Evolutionary conservation across 306 rosid species (phyloP).

Genomic region (Prinsepia uniflora): DNA sequence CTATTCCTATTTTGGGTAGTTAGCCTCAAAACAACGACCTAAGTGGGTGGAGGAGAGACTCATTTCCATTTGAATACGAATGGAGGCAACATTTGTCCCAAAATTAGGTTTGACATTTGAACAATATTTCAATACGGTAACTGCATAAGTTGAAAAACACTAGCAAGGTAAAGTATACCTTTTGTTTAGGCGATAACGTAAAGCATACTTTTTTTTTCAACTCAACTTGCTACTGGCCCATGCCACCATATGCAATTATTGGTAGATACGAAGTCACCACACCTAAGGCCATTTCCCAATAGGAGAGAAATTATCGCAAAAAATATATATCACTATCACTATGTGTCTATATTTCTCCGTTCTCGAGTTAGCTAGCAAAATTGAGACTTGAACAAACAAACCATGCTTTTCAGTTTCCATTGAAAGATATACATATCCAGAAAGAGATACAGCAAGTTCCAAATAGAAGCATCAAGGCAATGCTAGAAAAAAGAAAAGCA

Average conservation of each 20-base stretch:
- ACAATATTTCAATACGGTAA: not conserved
- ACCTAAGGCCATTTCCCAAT: not conserved
- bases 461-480: conserved; percentile 32
- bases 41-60: not conserved
- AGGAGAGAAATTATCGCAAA: too few relatives aligned
- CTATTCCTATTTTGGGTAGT: not conserved
- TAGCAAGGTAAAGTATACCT: not conserved
- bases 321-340: too few relatives aligned
- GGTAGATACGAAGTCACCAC: not conserved
- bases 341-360: too few relatives aligned
- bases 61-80: not conserved
- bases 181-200: not conserved
- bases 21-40: not conserved
- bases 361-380: not conserved
- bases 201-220: not conserved
- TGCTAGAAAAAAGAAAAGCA: conserved; percentile 25
- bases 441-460: conserved; percentile 30
- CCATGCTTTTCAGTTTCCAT: conserved; percentile 32
- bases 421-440: conserved; percentile 35
- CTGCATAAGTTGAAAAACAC: not conserved
- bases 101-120: not conserved
- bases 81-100: not conserved
- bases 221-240: not conserved
- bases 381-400: conserved; percentile 12
- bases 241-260: not conserved